phyloP scores from a whole-genome alignment of 1,284 basidiomycete genomes.

The Puccinia coronata region DNA sequence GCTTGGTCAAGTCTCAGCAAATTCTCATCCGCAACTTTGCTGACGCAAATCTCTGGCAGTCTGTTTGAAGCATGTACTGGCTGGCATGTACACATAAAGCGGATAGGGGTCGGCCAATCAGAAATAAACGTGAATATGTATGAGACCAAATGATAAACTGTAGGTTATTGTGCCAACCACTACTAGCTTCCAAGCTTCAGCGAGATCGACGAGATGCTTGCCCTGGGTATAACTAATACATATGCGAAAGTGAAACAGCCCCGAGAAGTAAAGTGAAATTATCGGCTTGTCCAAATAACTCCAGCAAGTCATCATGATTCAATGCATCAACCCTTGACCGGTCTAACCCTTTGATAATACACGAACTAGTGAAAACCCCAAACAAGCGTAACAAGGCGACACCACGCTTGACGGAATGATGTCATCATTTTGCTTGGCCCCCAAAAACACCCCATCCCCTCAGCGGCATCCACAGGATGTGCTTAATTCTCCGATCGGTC shows the following conservation, averaged over 20 bases:
- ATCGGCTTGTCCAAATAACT: slow-evolving; percentile 15
- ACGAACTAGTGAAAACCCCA: neutral
- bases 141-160: slow-evolving; percentile 8
- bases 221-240: neutral
- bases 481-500: slow-evolving; percentile 35
- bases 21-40: slow-evolving; percentile 18
- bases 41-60: slow-evolving; percentile 29
- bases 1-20: slow-evolving; percentile 31
- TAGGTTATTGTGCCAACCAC: neutral
- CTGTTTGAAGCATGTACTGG: slow-evolving; percentile 14
- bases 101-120: slow-evolving; percentile 14
- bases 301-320: neutral
- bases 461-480: slow-evolving; percentile 9
- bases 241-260: neutral
- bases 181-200: slow-evolving; percentile 12
- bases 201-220: slow-evolving; percentile 3
- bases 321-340: no score
- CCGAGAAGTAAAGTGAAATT: slow-evolving; percentile 8
- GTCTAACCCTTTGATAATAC: neutral
- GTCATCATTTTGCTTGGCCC: slow-evolving; percentile 1
- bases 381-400: slow-evolving; percentile 16
- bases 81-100: no score
- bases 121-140: slow-evolving; percentile 22
- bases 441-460: slow-evolving; percentile 13
- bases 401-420: slow-evolving; percentile 11